Base-by-base conservation (phyloP, 345 rosid genomes). In the Moricandia moricandioides region DNA sequence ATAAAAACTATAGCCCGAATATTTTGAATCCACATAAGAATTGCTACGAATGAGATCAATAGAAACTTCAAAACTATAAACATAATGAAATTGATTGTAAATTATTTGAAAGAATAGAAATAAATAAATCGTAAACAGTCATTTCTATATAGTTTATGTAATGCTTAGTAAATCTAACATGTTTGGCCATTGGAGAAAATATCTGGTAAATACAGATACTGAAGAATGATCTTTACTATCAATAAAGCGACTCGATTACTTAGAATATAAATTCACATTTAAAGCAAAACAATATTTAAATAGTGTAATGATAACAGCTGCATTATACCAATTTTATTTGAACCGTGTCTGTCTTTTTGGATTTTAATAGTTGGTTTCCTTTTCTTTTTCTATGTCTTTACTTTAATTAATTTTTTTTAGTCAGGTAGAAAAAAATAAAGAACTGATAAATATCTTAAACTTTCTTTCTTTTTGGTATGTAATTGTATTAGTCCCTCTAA, bases 291-390 rank as follows among this genome's bases (percentile, higher is more conserved):
- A 71, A 61, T 65, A 77, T 65, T 78, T 72, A 60, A 67, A 37
- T 72, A 61, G 40, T 67, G 81, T 61, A 72, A 78, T 78, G 78
- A 78, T 78, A 67, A 72, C 81, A 78, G 65, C 77, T 78, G 69
- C 81, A 67, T 59, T 66, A 72, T 72, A 67, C 58, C 43, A 37
- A 30, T 51, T 52, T 61, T 67, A 72, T 67, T 67, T 67, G 74
- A 73, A 54, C 72, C 74, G 73, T 72, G 77, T 65, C 78, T 67
- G 43, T 62, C 78, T 78, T 73, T 78, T 39, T 67, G 65, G 52
- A 72, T 37, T 72, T 66, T 60, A 65, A 78, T 78, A 72, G 37
- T 60, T 61, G n/a, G 59, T 61, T 21, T 54, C 65, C 62, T 72
- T 78, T 78, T 78, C 45, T 65, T 67, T 78, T 78, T 54, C 51